Evolutionary conservation across 2,329 filamentous ascomycete genomes (phyloP).

Genomic region (Colletotrichum kahawae): DNA sequence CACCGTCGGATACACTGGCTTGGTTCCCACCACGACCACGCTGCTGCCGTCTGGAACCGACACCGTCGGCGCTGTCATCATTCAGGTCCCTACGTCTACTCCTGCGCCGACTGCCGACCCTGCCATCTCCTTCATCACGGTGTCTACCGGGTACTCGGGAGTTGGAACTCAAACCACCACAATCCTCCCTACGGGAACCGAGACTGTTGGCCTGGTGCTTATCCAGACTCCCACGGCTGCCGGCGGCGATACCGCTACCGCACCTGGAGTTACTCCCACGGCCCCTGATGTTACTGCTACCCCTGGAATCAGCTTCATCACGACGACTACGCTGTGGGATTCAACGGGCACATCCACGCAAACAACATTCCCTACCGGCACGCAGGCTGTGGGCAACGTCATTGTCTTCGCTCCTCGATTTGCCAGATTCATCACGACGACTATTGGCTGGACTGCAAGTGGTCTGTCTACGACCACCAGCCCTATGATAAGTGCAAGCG

Average conservation of each 20-base stretch:
- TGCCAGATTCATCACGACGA: neutral
- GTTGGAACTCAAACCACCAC: constrained; percentile 5
- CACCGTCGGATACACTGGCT: neutral
- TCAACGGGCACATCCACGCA: neutral
- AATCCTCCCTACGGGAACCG: neutral
- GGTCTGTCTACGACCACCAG: neutral
- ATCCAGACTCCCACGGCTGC: constrained; percentile 5
- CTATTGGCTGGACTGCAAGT: neutral
- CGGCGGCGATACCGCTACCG: neutral
- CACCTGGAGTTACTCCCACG: neutral
- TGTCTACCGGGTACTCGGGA: neutral
- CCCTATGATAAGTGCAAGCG: neutral
- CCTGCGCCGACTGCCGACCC: neutral
- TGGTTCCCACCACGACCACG: neutral
- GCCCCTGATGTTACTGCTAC: neutral
- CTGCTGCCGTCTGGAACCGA: constrained; percentile 5
- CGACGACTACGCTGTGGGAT: neutral
- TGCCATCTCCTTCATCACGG: neutral
- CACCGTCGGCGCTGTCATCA: constrained; percentile 3
- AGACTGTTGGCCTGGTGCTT: neutral
- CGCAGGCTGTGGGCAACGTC: neutral
- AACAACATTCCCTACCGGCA: neutral
- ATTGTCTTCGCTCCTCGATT: neutral
- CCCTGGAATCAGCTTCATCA: neutral
- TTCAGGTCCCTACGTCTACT: neutral